phyloP scores from a whole-genome alignment of 352 stramenopile genomes.

The Globisporangium recalcitrans region DNA sequence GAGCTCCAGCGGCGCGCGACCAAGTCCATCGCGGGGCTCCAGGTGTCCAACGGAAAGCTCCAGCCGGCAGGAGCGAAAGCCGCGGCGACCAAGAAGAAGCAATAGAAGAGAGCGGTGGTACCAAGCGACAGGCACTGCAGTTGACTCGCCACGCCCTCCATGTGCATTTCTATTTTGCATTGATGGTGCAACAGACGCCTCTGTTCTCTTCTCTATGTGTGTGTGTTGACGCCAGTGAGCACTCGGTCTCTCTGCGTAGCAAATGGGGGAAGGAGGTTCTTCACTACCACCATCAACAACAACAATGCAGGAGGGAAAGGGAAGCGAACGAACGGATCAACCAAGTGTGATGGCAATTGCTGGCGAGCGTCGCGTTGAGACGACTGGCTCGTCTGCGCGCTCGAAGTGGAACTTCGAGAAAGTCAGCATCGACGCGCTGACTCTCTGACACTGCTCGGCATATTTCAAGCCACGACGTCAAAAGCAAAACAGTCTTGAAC shows the following conservation, averaged over 20 bases:
- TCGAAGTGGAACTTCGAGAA: not conserved
- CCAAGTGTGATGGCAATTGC: too few species aligned
- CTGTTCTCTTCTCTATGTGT: too few species aligned
- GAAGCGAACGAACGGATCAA: too few species aligned
- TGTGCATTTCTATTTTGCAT: too few species aligned
- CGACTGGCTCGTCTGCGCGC: not conserved
- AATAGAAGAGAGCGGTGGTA: constrained; percentile 12
- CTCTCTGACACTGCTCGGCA: not conserved
- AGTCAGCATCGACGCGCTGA: not conserved
- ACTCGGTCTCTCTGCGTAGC: too few species aligned
- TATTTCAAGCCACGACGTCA: not conserved
- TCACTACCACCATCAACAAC: too few species aligned
- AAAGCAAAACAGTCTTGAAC: not conserved
- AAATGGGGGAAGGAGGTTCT: too few species aligned
- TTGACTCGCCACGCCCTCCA: too few species aligned
- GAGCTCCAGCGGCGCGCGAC: constrained; percentile 59
- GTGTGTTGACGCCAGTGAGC: too few species aligned
- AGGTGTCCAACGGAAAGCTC: constrained; percentile 27
- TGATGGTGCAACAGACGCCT: too few species aligned
- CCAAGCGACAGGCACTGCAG: too few species aligned
- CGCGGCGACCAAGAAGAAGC: constrained; percentile 35
- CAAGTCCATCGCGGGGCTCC: constrained; percentile 44
- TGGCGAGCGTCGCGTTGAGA: not conserved
- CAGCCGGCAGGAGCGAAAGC: constrained; percentile 1
- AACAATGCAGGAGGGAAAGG: too few species aligned